These are phyloP conservation scores for Fusarium sp. DNA, from an alignment of 2,329 filamentous ascomycete genomes.

Conservation along the genomic window DNA sequence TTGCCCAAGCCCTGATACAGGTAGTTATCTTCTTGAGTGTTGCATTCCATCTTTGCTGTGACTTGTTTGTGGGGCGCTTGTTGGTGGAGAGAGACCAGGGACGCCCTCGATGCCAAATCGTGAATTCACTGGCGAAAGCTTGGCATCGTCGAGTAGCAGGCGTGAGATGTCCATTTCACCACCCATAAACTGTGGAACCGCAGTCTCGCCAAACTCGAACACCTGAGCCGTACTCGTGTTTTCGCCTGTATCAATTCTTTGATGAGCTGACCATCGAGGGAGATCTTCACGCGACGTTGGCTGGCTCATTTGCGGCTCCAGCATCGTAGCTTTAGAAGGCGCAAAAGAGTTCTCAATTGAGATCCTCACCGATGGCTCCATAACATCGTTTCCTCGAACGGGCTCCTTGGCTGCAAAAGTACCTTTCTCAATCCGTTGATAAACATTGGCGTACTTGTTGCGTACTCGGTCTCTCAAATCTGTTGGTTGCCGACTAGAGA, in stretches of 20 bases:
- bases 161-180: slow-evolving; percentile 73
- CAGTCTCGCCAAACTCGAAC: slow-evolving; percentile 59
- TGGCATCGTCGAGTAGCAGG: slow-evolving; percentile 66
- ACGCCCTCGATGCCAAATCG: slow-evolving; percentile 44
- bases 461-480: slow-evolving; percentile 72
- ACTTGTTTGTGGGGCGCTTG: slow-evolving; percentile 22
- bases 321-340: slow-evolving; percentile 50
- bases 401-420: slow-evolving; percentile 59
- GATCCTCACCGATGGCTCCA: slow-evolving; percentile 65
- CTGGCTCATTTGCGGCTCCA: slow-evolving; percentile 55
- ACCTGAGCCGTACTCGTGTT: slow-evolving; percentile 41
- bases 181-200: slow-evolving; percentile 54
- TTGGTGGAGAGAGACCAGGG: slow-evolving; percentile 41
- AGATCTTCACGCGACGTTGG: slow-evolving; percentile 60
- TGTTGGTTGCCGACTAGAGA: slow-evolving; percentile 70
- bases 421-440: slow-evolving; percentile 66
- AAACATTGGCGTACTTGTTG: slow-evolving; percentile 71
- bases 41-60: slow-evolving; percentile 29
- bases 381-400: slow-evolving; percentile 53
- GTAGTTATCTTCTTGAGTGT: slow-evolving; percentile 27
- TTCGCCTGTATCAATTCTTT: slow-evolving; percentile 48
- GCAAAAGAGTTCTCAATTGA: slow-evolving; percentile 60
- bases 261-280: slow-evolving; percentile 54
- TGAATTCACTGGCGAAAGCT: slow-evolving; percentile 41
- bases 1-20: neutral